A percentile compares a stretch with the other conserved stretches of the same genome.
phyloP scores from a whole-genome alignment of 108 stramenopile genomes.

The Parietichytrium sp. region DNA sequence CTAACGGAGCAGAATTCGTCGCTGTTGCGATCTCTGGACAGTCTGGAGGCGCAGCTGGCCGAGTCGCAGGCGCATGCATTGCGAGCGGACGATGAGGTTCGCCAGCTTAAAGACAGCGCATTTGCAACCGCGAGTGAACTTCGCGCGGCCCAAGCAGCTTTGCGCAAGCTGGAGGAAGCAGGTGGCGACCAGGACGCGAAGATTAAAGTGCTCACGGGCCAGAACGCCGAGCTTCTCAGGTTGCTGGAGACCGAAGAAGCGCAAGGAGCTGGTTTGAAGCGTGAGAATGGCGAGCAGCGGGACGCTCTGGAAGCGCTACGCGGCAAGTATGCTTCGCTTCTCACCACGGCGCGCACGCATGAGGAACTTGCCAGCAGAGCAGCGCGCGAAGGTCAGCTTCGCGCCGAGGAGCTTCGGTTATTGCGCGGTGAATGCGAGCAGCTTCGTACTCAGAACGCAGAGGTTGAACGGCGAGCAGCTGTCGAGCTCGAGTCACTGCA shows the following conservation, averaged over 20 bases:
- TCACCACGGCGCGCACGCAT: slow-evolving; percentile 70
- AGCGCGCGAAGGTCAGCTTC: slow-evolving; percentile 70
- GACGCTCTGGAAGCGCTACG: slow-evolving; percentile 53
- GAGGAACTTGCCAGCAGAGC: slow-evolving; percentile 66
- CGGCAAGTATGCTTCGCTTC: slow-evolving; percentile 64
- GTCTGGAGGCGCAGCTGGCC: slow-evolving; percentile 65
- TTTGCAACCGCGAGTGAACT: slow-evolving; percentile 63
- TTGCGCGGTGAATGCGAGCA: slow-evolving; percentile 71
- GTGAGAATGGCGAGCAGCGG: slow-evolving; percentile 55
- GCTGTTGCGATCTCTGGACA: slow-evolving; percentile 64
- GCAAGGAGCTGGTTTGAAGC: slow-evolving; percentile 56
- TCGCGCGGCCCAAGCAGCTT: slow-evolving; percentile 63
- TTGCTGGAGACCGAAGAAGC: slow-evolving; percentile 76
- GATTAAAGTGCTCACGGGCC: slow-evolving; percentile 72
- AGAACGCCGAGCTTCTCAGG: slow-evolving; percentile 77
- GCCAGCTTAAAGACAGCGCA: slow-evolving; percentile 61
- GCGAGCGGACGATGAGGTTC: slow-evolving; percentile 66
- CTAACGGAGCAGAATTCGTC: slow-evolving; percentile 71
- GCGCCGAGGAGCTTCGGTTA: slow-evolving; percentile 77
- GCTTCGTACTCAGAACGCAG: slow-evolving; percentile 67
- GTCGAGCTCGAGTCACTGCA: slow-evolving; percentile 79
- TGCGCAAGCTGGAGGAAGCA: slow-evolving; percentile 62
- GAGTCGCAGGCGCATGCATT: slow-evolving; percentile 62
- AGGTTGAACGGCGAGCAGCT: slow-evolving; percentile 70
- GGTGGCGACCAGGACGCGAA: slow-evolving; percentile 64